Evolutionary conservation across 108 stramenopile species (phyloP).

Genomic region (Cyclostephanos tholiformis): DNA sequence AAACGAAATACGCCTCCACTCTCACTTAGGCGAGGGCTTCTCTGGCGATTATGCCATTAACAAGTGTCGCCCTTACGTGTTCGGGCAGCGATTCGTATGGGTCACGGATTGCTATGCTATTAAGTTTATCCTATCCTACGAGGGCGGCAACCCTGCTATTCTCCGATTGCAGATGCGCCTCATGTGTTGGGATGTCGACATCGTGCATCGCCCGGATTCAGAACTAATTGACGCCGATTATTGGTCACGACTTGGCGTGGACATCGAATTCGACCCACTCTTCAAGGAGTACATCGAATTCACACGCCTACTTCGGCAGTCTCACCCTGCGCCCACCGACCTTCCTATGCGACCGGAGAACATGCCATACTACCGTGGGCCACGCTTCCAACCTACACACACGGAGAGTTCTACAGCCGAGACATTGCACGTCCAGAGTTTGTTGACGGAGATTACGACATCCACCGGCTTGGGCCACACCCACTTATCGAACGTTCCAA

Average conservation of each 20-base stretch:
- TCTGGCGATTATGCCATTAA: background rate
- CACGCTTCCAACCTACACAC: background rate
- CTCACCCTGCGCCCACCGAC: no score
- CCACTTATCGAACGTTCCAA: background rate
- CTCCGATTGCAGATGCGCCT: background rate
- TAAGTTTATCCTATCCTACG: background rate
- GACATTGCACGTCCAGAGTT: no score
- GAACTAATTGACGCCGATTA: background rate
- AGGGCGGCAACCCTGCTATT: background rate
- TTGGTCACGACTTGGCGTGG: background rate
- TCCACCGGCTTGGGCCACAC: background rate
- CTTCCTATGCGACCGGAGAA: constrained; percentile 4
- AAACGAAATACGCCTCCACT: no score
- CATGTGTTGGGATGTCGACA: background rate
- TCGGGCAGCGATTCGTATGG: no score
- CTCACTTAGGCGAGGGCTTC: background rate
- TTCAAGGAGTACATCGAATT: no score
- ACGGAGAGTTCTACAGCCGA: background rate
- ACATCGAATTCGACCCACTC: no score
- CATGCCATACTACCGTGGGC: constrained; percentile 1
- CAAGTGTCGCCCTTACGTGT: background rate
- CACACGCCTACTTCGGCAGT: no score
- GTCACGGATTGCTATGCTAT: background rate
- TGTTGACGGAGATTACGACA: no score
- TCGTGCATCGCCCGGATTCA: background rate